Base-by-base conservation (phyloP, 1,284 basidiomycete species). In the Apiotrichum brassicae region DNA sequence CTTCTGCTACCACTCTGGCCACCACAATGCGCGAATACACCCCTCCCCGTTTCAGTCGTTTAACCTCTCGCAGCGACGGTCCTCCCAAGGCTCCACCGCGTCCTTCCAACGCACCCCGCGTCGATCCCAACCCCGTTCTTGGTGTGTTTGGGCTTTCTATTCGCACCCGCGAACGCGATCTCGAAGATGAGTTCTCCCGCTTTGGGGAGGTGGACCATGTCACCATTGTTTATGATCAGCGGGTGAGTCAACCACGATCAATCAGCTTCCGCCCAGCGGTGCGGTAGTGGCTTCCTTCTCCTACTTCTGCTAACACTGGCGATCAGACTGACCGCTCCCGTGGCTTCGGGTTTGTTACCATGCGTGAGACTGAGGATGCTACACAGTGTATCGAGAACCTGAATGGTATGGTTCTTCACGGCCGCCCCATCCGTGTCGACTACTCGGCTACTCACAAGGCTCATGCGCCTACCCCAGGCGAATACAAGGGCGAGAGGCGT, bases 131-230 rank as follows among this genome's bases (percentile, higher is more conserved):
- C 59, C 84, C 82, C 56, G 91, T 97, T 20, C 80, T 98, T 53
- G 95, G 95, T 54, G 91, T 97, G 16, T 98, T 98, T 63, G 95
- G 94, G 16, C 78, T 98, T 37, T 93, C 89, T 61, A 94, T 98
- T 55, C 83, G 93, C 52, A 97, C 94, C 3, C 82, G 84, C 51
- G 95, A 98, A 71, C 82, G 86, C 37, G 94, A 97, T 70, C 77
- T 98, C 42, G 88, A 97, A 63, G 86, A 94, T 58, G 92, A 97
- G 72, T 98, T 98, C 64, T 81, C 77, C 61, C 81, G 87, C 39
- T 87, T 84, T 61, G 93, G 92, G 20, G 81, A 83, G 24, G 93
- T 97, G 45, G 89, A 94, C 65, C 97, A 97, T 74, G 91, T 93
- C 32, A 87, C 87, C 45, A 92, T 98, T 60, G 95, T 98, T n/a